Percentiles rank a stretch among this genome's conserved stretches.
phyloP scores from a whole-genome alignment of 1,284 basidiomycete species.

The Pholiota adiposa region DNA sequence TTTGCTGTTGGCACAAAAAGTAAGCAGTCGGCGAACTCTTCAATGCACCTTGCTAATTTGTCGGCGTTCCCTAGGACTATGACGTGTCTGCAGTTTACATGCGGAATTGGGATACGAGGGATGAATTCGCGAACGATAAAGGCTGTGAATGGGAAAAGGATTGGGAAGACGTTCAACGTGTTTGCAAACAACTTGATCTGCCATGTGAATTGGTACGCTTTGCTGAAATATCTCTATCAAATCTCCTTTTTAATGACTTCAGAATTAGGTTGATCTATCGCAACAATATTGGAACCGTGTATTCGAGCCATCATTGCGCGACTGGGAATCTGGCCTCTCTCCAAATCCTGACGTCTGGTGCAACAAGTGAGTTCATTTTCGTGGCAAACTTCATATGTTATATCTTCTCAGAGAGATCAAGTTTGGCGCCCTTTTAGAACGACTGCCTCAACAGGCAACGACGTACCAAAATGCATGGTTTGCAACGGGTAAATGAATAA shows the following conservation, averaged over 20 bases:
- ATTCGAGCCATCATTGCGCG: conserved; percentile 80
- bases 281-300: conserved; percentile 89
- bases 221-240: conserved; percentile 3
- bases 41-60: not conserved
- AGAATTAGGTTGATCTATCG: conserved; percentile 76
- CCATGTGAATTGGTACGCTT: conserved; percentile 65
- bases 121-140: conserved; percentile 70
- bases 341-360: conserved; percentile 97
- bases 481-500: conserved; percentile 67
- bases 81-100: conserved; percentile 90
- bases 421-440: conserved; percentile 85
- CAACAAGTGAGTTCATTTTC: conserved; percentile 67
- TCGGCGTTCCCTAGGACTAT: conserved; percentile 55
- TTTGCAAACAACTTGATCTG: conserved; percentile 73
- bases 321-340: conserved; percentile 80
- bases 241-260: conserved; percentile 4
- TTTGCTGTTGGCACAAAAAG: conserved; percentile 71
- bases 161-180: conserved; percentile 87
- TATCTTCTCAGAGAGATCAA: conserved; percentile 79
- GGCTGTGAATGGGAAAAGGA: conserved; percentile 97
- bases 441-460: conserved; percentile 44
- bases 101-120: conserved; percentile 91
- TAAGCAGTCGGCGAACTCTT: conserved; percentile 28
- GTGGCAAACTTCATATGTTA: not conserved
- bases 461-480: conserved; percentile 54